phyloP scores from a whole-genome alignment of 164 flowering plant genomes.

The Amborella trichopoda region DNA sequence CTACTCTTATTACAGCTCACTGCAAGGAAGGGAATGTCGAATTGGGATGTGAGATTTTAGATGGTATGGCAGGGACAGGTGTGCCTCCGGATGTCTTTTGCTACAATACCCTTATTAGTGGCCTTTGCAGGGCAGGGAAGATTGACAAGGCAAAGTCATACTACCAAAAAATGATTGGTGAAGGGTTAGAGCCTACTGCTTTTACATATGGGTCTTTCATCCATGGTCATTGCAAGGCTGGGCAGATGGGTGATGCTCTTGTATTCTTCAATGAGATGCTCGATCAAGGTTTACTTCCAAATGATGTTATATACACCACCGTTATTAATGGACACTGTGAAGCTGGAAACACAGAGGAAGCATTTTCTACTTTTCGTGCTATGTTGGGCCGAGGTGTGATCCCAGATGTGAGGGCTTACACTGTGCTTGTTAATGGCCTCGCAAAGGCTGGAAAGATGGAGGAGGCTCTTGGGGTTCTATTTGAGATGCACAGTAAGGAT shows the following conservation, averaged over 20 bases:
- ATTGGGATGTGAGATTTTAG: slow-evolving; percentile 31
- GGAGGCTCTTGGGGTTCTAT: slow-evolving; percentile 41
- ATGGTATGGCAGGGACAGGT: slow-evolving; percentile 41
- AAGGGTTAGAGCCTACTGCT: slow-evolving; percentile 41
- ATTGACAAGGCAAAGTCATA: slow-evolving; percentile 46
- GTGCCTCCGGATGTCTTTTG: slow-evolving; percentile 54
- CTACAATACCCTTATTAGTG: slow-evolving; percentile 46
- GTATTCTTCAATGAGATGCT: slow-evolving; percentile 47
- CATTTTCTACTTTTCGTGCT: slow-evolving; percentile 27
- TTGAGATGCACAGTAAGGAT: slow-evolving; percentile 39
- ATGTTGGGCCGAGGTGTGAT: slow-evolving; percentile 36
- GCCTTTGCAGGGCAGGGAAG: slow-evolving; percentile 45
- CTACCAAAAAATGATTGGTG: slow-evolving; percentile 35
- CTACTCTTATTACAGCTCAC: slow-evolving; percentile 37
- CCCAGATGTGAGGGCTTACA: slow-evolving; percentile 36
- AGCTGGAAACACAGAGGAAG: slow-evolving; percentile 28
- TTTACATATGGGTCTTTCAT: slow-evolving; percentile 63
- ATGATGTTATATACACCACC: slow-evolving; percentile 27
- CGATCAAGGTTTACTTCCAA: slow-evolving; percentile 37
- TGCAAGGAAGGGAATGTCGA: slow-evolving; percentile 29
- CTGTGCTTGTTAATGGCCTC: slow-evolving; percentile 45
- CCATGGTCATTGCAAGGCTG: slow-evolving; percentile 36
- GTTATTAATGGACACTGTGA: slow-evolving; percentile 56
- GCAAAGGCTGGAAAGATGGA: slow-evolving; percentile 43
- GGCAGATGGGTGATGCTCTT: slow-evolving; percentile 40